Evolutionary conservation across 805 yeast species (phyloP), one percentile per base, ranked within the genome.

Genomic region (Kluyveromyces aestuarii): DNA sequence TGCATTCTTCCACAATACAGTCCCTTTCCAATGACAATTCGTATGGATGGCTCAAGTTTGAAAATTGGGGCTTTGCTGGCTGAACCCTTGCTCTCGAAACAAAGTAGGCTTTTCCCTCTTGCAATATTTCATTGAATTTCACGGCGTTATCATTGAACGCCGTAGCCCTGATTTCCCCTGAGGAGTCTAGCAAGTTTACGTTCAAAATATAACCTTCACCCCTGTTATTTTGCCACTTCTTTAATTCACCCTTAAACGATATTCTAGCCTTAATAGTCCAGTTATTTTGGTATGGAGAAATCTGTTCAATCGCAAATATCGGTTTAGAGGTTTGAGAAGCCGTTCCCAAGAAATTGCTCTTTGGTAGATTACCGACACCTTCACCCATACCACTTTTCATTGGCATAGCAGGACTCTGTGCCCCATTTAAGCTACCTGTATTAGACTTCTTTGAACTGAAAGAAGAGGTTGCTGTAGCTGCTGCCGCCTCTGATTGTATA

Each of bases 201-300:
- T 84, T 85, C 72, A 93, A 89, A 51, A 93, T 75, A 66, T 87
- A 86, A 48, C 99, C 99, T 53, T 83, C 87, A 50, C 96, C 96
- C 58, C 82, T 77, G 52, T 79, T 82, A 58, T 87, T 88, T 46
- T 87, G 79, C 91, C 91, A 93, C 37, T 87, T 86, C 66, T 87
- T 82, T 56, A 91, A 75, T 52, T 88, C 96, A 48, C 91, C 81
- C 67, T 91, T 93, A 66, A 76, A 82, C 1, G 95, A 82, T 25
- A 89, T 93, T 62, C 98, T 81, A 1, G 95, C 99, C 59, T 87
- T 88, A 59, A 93, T 87, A 7, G 91, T 83, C 98, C 98, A 93
- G 46, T 76, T 73, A 62, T 82, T 84, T 64, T 87, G 93, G 64
- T 86, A 93, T 8, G 98, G 98, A 11, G 96, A 87, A 46, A 93